These are phyloP conservation scores for Aulographum hederae DNA, from an alignment of 2,329 filamentous ascomycete species.

Conservation along the genomic window DNA sequence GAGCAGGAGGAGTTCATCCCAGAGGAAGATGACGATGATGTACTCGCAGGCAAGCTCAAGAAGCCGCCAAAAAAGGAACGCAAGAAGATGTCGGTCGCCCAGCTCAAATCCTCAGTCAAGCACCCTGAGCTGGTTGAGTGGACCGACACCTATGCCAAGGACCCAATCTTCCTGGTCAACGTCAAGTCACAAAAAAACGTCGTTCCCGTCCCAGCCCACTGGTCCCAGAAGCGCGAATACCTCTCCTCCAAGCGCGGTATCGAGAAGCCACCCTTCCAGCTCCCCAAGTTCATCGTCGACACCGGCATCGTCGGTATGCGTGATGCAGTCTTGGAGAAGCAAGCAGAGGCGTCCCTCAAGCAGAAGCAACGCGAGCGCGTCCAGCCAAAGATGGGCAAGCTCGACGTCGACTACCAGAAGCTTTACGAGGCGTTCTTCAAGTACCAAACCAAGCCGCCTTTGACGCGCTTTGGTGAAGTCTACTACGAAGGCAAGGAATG, in stretches of 20 bases:
- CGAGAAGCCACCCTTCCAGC: conserved; percentile 80
- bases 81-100: conserved; percentile 81
- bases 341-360: conserved; percentile 78
- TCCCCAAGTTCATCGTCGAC: conserved; percentile 93
- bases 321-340: conserved; percentile 88
- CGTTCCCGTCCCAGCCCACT: conserved; percentile 83
- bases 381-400: conserved; percentile 85
- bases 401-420: conserved; percentile 97
- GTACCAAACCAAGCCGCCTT: conserved; percentile 85
- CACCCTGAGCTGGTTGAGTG: conserved; percentile 94
- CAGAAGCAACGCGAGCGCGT: conserved; percentile 92
- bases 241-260: conserved; percentile 92
- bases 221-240: conserved; percentile 93
- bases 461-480: conserved; percentile 94
- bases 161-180: conserved; percentile 76
- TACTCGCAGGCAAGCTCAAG: too few species aligned
- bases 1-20: conserved; percentile 74
- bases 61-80: conserved; percentile 85
- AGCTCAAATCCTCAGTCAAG: conserved; percentile 78
- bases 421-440: conserved; percentile 97
- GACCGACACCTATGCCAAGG: conserved; percentile 84
- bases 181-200: conserved; percentile 93
- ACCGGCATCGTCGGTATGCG: conserved; percentile 97
- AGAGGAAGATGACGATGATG: conserved; percentile 66
- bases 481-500: conserved; percentile 99